Conservation (phyloP, 257 asterid genomes). For the Petrea volubilis region DNA sequence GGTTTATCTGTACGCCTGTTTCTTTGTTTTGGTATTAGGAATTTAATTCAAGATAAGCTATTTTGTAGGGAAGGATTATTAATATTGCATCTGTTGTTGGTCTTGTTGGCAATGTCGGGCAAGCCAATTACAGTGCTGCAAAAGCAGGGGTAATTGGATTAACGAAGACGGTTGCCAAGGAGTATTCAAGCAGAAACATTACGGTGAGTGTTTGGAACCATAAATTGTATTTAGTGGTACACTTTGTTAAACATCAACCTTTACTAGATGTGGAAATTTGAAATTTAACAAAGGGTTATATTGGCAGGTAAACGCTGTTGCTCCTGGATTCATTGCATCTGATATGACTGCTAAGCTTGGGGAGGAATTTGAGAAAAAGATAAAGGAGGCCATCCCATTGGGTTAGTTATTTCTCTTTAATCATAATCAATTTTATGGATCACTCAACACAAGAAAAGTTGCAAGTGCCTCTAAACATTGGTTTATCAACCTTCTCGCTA, state of each 20-base stretch:
- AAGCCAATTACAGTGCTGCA: slow-evolving; percentile 98
- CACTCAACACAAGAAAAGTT: neutral
- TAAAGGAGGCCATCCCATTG: slow-evolving; percentile 76
- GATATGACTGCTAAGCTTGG: slow-evolving; percentile 91
- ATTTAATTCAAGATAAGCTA: slow-evolving; percentile 6
- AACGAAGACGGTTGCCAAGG: slow-evolving; percentile 93
- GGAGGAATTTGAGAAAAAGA: slow-evolving; percentile 74
- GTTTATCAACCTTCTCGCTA: neutral
- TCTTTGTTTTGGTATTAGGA: neutral
- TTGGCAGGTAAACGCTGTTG: slow-evolving; percentile 84
- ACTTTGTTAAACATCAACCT: neutral
- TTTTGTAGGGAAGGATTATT: slow-evolving; percentile 84
- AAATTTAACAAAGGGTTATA: slow-evolving; percentile 10
- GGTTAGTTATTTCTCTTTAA: slow-evolving; percentile 46
- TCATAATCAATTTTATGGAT: neutral
- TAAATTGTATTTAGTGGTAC: neutral
- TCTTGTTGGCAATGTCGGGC: slow-evolving; percentile 91
- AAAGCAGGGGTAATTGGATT: slow-evolving; percentile 98
- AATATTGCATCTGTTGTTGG: slow-evolving; percentile 96
- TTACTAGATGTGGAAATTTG: slow-evolving; percentile 9
- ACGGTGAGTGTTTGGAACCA: slow-evolving; percentile 48
- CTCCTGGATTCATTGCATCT: slow-evolving; percentile 97
- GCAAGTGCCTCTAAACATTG: neutral
- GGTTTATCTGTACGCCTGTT: neutral
- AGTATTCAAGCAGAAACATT: slow-evolving; percentile 86